Evolutionary conservation across 257 asterid species (phyloP), one percentile per base, ranked within the genome.

Genomic region (Scutellaria barbata): DNA sequence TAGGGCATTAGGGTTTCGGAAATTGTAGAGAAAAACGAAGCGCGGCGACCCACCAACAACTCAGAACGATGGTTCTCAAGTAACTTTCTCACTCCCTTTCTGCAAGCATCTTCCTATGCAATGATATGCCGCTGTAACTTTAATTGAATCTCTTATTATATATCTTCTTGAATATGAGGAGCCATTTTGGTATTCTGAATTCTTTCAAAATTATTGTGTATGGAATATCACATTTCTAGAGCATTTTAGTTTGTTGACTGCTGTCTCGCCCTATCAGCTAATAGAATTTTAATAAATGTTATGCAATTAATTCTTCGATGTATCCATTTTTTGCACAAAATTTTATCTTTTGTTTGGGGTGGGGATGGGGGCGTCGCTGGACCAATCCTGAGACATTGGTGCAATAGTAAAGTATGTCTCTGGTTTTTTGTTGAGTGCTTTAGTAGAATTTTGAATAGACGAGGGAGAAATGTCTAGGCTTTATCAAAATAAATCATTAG

Each of bases 21-120:
- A 48, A 48, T 11, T 16, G 54, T 16, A 50, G 79, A 30, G 62
- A 22, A 62, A 45, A 37, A 48, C 58, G 42, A 40, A 63, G 68
- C 57, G 77, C 78, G 56, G 75, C 55, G 58, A 14, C 48, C 25
- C 37, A 9, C 20, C 46, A 54, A 5, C 68, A 20, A 22, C 18
- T 45, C 42, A 8, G 61, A 71, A 53, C 76, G 42, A 84, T 84
- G 86, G 88, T 84, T 74, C 82, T 84, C 79, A 84, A 84, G 88
- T 84, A 81, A 61, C 58, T 50, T 39, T 37, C 52, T 56, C 50
- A 0, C 33, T 50, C 65, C 53, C 22, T 22, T 16, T 51, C 57
- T 30, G 43, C 52, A 1, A 12, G 40, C 54, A 25, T 62, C 7
- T 18, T 13, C 20, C 0, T 5, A 5, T 33, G 37, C 12, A 8